phyloP scores from a whole-genome alignment of 495 filamentous ascomycete genomes.

The Penicillium ochrochloron region DNA sequence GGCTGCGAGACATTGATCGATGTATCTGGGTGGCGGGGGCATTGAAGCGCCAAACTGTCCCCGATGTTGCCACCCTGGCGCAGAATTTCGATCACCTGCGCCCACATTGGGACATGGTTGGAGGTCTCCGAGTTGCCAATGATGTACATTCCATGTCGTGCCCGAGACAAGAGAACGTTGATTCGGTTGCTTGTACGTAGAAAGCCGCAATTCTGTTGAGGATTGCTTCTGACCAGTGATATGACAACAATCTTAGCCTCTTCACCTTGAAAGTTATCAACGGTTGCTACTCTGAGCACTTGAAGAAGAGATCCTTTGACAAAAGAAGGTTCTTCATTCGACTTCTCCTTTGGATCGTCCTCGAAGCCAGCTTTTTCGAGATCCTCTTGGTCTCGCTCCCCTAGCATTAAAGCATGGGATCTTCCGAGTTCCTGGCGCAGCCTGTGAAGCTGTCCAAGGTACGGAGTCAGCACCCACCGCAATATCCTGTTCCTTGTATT shows the following conservation, averaged over 20 bases:
- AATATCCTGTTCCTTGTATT: slow-evolving; percentile 69
- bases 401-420: slow-evolving; percentile 65
- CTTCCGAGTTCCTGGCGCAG: slow-evolving; percentile 43
- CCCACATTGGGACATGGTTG: slow-evolving; percentile 69
- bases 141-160: slow-evolving; percentile 83
- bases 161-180: slow-evolving; percentile 76
- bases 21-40: slow-evolving; percentile 68
- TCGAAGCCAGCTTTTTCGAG: slow-evolving; percentile 57
- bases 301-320: slow-evolving; percentile 36
- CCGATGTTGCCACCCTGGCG: slow-evolving; percentile 56
- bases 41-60: slow-evolving; percentile 58
- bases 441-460: slow-evolving; percentile 71
- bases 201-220: slow-evolving; percentile 67
- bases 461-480: slow-evolving; percentile 81
- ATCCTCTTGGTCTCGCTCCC: slow-evolving; percentile 68
- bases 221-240: slow-evolving; percentile 79
- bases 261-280: slow-evolving; percentile 89
- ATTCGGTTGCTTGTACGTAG: slow-evolving; percentile 74
- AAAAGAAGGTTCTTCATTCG: not conserved
- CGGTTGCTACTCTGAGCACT: slow-evolving; percentile 71
- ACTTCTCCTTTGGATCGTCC: slow-evolving; percentile 14
- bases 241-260: slow-evolving; percentile 82
- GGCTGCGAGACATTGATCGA: slow-evolving; percentile 59
- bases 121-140: slow-evolving; percentile 72
- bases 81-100: slow-evolving; percentile 62